Evolutionary conservation across 345 rosid genomes (phyloP), one percentile per base, ranked within the genome.

Genomic region (Gossypium turneri): DNA sequence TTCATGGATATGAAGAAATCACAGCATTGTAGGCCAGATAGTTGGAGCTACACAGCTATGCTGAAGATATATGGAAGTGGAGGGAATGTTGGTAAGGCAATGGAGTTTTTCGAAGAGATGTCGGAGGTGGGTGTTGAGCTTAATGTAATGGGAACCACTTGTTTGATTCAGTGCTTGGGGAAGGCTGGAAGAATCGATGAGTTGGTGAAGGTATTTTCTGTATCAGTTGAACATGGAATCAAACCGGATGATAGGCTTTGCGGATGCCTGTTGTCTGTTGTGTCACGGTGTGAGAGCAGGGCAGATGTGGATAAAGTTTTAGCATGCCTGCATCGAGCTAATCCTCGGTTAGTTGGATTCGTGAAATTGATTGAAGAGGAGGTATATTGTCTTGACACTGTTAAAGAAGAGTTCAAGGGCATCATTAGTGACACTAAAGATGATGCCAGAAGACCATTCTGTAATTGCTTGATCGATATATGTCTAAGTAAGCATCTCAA

Each of bases 101-200:
- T 92, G 89, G 72, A 77, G 69, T 44, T 88, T 86, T 90, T 94
- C 29, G 86, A 88, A 29, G 92, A 88, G 75, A 88, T 94, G 90
- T 80, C 86, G 17, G 72, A 77, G 69, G 71, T 72, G 52, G 92
- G 90, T 9, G 72, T 91, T 64, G 87, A 77, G 70, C 78, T 89
- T 67, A 94, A 94, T 81, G 95, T 94, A 25, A 94, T 92, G 98
- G 97, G 97, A 12, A 84, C 90, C 50, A 91, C 97, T 75, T 94
- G 95, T 78, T 91, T 92, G 82, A 82, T 92, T 16, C 97, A 88
- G 79, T 87, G 97, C 83, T 78, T 90, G 63, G 97, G 97, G 71
- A 94, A 87, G 81, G 91, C 89, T 4, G 45, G 86, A 75, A 85
- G 90, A 82, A 82, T 90, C 0, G 86, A 87, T 78, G 94, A 90